A percentile compares a stretch with the other conserved stretches of the same genome.
phyloP scores from a whole-genome alignment of 2,329 filamentous ascomycete genomes.

The Aspergillus oerlinghausenensis region DNA sequence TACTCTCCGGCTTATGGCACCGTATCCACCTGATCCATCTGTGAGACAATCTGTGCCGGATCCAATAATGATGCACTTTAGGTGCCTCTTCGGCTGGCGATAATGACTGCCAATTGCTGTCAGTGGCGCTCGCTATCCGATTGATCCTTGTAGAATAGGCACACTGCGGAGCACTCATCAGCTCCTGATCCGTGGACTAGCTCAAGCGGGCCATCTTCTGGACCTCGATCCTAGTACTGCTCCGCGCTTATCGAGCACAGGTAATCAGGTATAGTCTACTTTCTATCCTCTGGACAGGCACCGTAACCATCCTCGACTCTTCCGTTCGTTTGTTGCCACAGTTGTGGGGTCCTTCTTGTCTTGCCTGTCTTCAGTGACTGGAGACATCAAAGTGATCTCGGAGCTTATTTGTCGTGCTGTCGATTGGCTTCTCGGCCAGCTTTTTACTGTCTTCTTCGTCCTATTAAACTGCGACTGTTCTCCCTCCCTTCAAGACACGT shows the following conservation, averaged over 20 bases:
- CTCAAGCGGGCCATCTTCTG: neutral
- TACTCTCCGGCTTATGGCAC: neutral
- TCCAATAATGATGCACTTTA: neutral
- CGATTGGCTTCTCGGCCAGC: constrained; percentile 5
- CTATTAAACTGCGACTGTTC: constrained; percentile 7
- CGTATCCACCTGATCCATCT: neutral
- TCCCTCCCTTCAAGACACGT: constrained; percentile 3
- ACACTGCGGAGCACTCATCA: constrained; percentile 6
- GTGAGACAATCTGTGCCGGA: neutral
- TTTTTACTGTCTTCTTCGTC: constrained; percentile 7
- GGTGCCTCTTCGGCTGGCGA: constrained; percentile 1
- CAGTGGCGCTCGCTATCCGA: neutral
- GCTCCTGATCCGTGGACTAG: neutral
- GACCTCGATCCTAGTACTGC: neutral
- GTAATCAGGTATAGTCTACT: neutral
- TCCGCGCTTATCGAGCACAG: constrained; percentile 7
- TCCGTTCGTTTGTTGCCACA: constrained; percentile 7
- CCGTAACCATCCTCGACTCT: constrained; percentile 7
- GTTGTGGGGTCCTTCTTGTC: constrained; percentile 9
- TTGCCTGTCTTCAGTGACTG: constrained; percentile 6
- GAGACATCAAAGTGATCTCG: constrained; percentile 6
- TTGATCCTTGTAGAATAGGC: constrained; percentile 8
- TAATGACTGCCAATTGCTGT: constrained; percentile 10
- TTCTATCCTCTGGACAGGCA: constrained; percentile 9
- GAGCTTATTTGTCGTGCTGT: constrained; percentile 16